Percentiles rank a stretch among this genome's conserved stretches.
phyloP scores from a whole-genome alignment of 441 rosid species.

The Populus hybrid region DNA sequence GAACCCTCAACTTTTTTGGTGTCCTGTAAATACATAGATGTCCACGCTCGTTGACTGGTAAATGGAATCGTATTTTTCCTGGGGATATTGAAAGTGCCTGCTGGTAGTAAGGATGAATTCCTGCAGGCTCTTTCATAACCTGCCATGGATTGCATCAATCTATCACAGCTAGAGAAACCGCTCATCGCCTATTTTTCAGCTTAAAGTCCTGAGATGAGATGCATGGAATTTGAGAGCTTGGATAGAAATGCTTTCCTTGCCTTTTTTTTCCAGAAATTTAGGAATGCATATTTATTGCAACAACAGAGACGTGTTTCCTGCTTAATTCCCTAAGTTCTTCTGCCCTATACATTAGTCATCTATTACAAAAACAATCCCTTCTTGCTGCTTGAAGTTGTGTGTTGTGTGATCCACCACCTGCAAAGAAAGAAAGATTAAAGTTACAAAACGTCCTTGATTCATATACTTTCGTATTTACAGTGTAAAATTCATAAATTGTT shows the following conservation, averaged over 20 bases:
- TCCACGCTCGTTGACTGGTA: neutral
- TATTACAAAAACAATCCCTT: constrained; percentile 45
- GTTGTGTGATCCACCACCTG: constrained; percentile 74
- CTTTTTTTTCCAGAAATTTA: too few species aligned
- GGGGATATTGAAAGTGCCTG: neutral
- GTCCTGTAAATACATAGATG: neutral
- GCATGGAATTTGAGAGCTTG: neutral
- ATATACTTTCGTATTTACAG: neutral
- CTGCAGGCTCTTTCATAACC: neutral
- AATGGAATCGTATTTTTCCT: neutral
- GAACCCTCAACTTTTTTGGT: too few species aligned
- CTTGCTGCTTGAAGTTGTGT: constrained; percentile 43
- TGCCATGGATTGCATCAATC: too few species aligned
- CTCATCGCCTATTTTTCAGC: neutral
- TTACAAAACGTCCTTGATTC: neutral
- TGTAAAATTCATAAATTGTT: neutral
- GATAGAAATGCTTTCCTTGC: neutral
- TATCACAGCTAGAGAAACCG: neutral
- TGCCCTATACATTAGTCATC: constrained; percentile 23
- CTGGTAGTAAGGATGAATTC: neutral
- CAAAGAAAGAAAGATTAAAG: neutral
- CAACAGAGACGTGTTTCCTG: too few species aligned
- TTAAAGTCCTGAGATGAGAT: neutral
- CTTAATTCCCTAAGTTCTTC: too few species aligned
- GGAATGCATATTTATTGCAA: too few species aligned